phyloP scores from a whole-genome alignment of 345 rosid species.

The Eucalyptus brandiana region DNA sequence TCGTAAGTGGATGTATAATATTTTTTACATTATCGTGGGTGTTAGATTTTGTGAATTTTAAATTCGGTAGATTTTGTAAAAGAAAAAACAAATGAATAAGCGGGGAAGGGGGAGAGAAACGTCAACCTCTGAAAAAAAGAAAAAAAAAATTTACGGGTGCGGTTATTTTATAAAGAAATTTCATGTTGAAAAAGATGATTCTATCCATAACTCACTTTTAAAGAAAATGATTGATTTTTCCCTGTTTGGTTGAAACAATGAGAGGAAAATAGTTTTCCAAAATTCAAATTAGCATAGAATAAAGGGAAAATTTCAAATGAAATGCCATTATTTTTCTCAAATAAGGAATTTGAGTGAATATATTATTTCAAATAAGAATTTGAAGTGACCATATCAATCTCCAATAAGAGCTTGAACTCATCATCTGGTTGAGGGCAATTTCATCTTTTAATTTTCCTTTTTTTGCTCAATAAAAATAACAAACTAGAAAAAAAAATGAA shows the following conservation, averaged over 20 bases:
- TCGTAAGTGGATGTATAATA: not conserved
- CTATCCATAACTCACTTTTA: not conserved
- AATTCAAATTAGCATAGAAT: not conserved
- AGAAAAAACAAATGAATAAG: not conserved
- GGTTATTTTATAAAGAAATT: not conserved
- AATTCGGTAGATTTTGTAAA: not conserved
- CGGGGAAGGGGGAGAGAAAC: not conserved
- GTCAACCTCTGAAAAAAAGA: not conserved
- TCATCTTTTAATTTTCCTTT: too few relatives aligned
- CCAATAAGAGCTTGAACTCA: too few relatives aligned
- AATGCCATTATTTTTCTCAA: too few relatives aligned
- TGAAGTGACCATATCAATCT: too few relatives aligned
- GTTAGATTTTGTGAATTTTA: not conserved
- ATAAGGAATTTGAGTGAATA: too few relatives aligned
- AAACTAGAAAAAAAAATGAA: too few relatives aligned
- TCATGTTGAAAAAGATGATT: not conserved
- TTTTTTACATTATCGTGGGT: not conserved
- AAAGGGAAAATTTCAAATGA: too few relatives aligned
- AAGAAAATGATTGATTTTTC: not conserved
- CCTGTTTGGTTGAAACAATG: not conserved
- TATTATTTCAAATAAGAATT: too few relatives aligned
- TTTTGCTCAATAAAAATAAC: too few relatives aligned
- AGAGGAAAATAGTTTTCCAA: not conserved
- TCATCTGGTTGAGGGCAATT: too few relatives aligned
- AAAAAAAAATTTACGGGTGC: not conserved